Percentiles rank a stretch among this genome's conserved stretches.
These are phyloP conservation scores for Candida mattraensis DNA, from an alignment of 805 yeast species.

Conservation along the genomic window DNA sequence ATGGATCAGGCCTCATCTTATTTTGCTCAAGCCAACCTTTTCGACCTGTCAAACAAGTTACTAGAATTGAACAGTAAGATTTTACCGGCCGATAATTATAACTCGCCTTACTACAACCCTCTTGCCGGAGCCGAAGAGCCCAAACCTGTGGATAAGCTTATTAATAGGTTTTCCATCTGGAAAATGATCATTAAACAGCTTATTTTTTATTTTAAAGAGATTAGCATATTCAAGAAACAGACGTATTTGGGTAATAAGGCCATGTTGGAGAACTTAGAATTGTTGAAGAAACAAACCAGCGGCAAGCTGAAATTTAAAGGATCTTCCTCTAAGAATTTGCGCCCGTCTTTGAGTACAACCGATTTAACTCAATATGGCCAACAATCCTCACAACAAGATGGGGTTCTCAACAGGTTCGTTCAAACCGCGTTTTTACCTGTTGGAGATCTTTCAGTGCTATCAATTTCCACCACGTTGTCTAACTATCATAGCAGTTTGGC, in stretches of 20 bases:
- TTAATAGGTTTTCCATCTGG: slow-evolving; percentile 58
- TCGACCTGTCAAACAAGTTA: slow-evolving; percentile 15
- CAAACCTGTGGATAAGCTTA: slow-evolving; percentile 48
- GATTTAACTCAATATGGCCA: slow-evolving; percentile 25
- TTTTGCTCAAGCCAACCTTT: slow-evolving; percentile 9
- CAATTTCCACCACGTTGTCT: slow-evolving; percentile 33
- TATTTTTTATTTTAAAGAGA: slow-evolving; percentile 50
- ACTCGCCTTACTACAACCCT: slow-evolving; percentile 38
- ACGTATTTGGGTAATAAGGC: slow-evolving; percentile 45
- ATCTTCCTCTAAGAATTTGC: slow-evolving; percentile 21
- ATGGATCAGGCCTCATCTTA: slow-evolving; percentile 7
- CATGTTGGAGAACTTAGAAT: slow-evolving; percentile 45
- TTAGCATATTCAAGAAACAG: slow-evolving; percentile 51
- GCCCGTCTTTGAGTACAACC: slow-evolving; percentile 22
- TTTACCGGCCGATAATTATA: slow-evolving; percentile 32
- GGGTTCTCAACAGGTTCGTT: slow-evolving; percentile 41
- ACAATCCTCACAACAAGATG: slow-evolving; percentile 13
- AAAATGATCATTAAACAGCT: slow-evolving; percentile 53
- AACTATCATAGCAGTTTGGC: slow-evolving; percentile 33
- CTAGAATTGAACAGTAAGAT: slow-evolving; percentile 24
- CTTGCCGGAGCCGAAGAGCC: slow-evolving; percentile 32
- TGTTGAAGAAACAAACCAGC: slow-evolving; percentile 30
- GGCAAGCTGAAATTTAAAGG: slow-evolving; percentile 30
- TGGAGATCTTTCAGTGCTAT: slow-evolving; percentile 38
- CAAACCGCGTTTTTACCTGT: slow-evolving; percentile 46